phyloP scores from a whole-genome alignment of 2,329 filamentous ascomycete genomes.

The Botrytis fragariae region DNA sequence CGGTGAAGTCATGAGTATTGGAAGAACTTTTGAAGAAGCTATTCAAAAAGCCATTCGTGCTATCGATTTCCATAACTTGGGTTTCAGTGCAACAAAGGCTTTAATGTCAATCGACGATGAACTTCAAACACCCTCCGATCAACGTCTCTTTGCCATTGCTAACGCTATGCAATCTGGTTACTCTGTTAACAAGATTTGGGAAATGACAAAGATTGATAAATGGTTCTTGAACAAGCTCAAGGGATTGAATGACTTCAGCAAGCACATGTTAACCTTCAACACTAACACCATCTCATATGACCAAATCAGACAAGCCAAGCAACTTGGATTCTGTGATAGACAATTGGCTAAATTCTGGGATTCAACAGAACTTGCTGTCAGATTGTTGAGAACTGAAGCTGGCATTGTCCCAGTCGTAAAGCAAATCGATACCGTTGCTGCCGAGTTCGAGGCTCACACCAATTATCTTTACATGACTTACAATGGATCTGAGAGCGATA shows the following conservation, averaged over 20 bases:
- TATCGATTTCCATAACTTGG: slow-evolving; percentile 87
- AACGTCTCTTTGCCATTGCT: slow-evolving; percentile 94
- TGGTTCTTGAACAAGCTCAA: slow-evolving; percentile 99
- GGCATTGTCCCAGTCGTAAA: slow-evolving; percentile 95
- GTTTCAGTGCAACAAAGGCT: slow-evolving; percentile 89
- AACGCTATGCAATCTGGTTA: slow-evolving; percentile 99
- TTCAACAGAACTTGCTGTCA: slow-evolving; percentile 84
- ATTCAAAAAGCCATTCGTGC: slow-evolving; percentile 99
- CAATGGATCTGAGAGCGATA: slow-evolving; percentile 91
- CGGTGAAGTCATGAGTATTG: slow-evolving; percentile 98
- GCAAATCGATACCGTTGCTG: slow-evolving; percentile 96
- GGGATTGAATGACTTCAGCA: slow-evolving; percentile 80
- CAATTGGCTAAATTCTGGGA: slow-evolving; percentile 88
- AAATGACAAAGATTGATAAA: slow-evolving; percentile 97
- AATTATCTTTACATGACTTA: slow-evolving; percentile 97
- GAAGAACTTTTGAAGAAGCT: slow-evolving; percentile 96
- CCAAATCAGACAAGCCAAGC: slow-evolving; percentile 87
- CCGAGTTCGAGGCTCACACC: slow-evolving; percentile 91
- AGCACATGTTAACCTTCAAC: slow-evolving; percentile 14
- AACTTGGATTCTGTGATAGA: slow-evolving; percentile 94
- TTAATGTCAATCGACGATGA: slow-evolving; percentile 86
- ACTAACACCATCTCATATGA: slow-evolving; percentile 78
- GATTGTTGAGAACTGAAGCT: slow-evolving; percentile 78
- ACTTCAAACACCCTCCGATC: slow-evolving; percentile 89
- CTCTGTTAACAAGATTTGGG: slow-evolving; percentile 87